Conservation (phyloP, 2,329 filamentous ascomycete genomes). For the Scytalidium sp. region DNA sequence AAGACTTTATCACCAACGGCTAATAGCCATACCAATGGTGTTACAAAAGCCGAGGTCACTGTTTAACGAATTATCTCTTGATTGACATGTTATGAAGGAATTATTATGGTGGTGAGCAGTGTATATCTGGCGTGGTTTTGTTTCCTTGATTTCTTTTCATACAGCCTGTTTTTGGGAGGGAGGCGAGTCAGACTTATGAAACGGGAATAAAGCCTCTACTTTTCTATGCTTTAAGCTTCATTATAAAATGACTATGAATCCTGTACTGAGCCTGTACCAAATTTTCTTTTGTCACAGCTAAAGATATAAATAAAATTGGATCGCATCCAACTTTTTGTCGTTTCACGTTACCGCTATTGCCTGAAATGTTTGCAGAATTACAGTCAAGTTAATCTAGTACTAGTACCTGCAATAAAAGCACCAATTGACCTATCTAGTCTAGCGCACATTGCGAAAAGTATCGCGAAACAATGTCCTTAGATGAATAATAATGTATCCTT, state of each 20-base stretch:
- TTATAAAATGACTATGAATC: background rate
- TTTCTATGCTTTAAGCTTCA: background rate
- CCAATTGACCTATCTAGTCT: too few relatives aligned
- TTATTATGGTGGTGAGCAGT: background rate
- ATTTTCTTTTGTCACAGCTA: background rate
- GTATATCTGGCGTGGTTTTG: background rate
- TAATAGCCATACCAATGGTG: conserved; percentile 25
- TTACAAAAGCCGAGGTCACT: conserved; percentile 7
- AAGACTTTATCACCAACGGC: conserved; percentile 49
- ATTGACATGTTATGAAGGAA: background rate
- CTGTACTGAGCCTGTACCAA: background rate
- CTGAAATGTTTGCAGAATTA: too few relatives aligned
- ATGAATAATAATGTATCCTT: too few relatives aligned
- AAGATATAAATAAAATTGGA: background rate
- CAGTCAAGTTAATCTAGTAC: too few relatives aligned
- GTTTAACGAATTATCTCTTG: background rate
- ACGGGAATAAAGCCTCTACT: background rate
- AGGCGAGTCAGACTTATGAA: background rate
- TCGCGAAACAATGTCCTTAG: too few relatives aligned
- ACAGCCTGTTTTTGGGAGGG: background rate
- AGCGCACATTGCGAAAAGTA: too few relatives aligned
- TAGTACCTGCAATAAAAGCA: too few relatives aligned
- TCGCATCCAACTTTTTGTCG: too few relatives aligned
- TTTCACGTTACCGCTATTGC: too few relatives aligned
- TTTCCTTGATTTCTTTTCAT: background rate